A percentile compares a stretch with the other conserved stretches of the same genome.
Evolutionary conservation across 106 monocot genomes (phyloP).

Genomic region (Dendrobium huoshanense): DNA sequence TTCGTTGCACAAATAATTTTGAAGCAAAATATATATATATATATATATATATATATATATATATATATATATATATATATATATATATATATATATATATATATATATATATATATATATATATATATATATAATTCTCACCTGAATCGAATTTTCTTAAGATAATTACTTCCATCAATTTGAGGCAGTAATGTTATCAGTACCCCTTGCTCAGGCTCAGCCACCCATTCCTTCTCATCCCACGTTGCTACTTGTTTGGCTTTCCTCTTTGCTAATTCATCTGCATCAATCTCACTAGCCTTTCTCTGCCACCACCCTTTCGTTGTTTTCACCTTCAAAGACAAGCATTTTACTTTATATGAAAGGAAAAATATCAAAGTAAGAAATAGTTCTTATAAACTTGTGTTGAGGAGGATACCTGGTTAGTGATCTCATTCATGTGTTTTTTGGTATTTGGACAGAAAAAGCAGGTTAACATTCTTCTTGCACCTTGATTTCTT

Average conservation of each 20-base stretch:
- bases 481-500: background rate
- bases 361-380: background rate
- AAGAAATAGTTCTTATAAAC: background rate
- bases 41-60: too few species aligned
- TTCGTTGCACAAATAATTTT: too few species aligned
- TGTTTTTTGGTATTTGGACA: conserved; percentile 18
- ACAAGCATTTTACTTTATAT: conserved; percentile 21
- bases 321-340: conserved; percentile 17
- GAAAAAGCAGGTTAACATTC: conserved; percentile 29
- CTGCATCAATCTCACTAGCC: background rate
- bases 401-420: conserved; percentile 6
- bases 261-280: background rate
- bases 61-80: too few species aligned
- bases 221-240: conserved; percentile 44
- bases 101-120: too few species aligned
- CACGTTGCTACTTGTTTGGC: background rate
- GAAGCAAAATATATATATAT: too few species aligned
- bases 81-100: too few species aligned
- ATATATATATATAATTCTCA: conserved; percentile 5
- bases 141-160: conserved; percentile 52
- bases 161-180: conserved; percentile 21
- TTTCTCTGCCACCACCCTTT: background rate
- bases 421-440: conserved; percentile 19
- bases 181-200: conserved; percentile 30
- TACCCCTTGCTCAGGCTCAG: conserved; percentile 45